Percentiles rank a stretch among this genome's conserved stretches.
Evolutionary conservation across 2,329 filamentous ascomycete species (phyloP).

Genomic region (Blastomyces silverae): DNA sequence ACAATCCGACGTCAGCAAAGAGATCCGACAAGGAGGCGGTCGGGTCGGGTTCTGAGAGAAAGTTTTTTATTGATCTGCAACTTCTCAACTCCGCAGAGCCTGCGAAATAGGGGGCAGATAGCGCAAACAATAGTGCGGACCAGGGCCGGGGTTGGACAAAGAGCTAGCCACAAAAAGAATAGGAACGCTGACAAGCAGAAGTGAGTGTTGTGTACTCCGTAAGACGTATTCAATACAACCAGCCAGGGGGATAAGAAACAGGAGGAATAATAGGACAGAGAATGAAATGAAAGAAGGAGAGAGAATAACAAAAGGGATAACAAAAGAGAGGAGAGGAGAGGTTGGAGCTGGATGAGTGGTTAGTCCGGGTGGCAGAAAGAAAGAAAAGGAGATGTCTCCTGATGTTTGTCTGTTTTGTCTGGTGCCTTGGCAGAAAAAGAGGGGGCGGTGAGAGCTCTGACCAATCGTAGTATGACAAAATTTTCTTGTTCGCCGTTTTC

Average conservation of each 20-base stretch:
- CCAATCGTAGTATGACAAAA: neutral
- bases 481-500: neutral
- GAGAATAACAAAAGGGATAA: neutral
- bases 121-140: constrained; percentile 1
- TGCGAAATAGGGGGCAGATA: constrained; percentile 6
- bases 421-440: neutral
- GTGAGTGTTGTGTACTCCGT: neutral
- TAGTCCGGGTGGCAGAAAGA: neutral
- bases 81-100: neutral
- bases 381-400: neutral
- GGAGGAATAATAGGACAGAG: neutral
- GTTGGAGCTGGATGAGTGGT: neutral
- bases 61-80: neutral
- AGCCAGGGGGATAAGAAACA: neutral
- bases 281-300: neutral
- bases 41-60: neutral
- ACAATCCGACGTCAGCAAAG: neutral
- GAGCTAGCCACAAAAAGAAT: neutral
- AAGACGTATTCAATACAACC: neutral
- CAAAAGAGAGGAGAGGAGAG: neutral
- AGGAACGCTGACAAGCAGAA: neutral
- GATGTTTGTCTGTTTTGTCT: neutral
- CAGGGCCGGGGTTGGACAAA: neutral
- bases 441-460: neutral
- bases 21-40: neutral